Evolutionary conservation across 805 yeast species (phyloP).

Genomic region (Metschnikowia continentalis): DNA sequence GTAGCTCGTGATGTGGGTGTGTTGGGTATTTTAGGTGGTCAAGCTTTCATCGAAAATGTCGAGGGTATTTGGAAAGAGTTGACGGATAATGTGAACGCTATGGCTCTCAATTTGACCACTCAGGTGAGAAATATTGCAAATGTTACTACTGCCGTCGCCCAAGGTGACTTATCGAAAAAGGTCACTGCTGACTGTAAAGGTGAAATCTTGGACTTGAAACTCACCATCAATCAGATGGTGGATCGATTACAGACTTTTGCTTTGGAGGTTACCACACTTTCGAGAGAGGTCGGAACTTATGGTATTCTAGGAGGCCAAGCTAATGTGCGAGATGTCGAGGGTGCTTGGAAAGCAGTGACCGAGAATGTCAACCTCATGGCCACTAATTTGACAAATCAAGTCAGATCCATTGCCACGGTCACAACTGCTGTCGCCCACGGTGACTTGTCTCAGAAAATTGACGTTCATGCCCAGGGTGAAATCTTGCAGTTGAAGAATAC

Average conservation of each 20-base stretch:
- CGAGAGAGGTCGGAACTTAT: constrained; percentile 45
- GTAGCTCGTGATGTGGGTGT: constrained; percentile 90
- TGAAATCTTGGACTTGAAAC: constrained; percentile 42
- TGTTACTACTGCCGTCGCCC: constrained; percentile 84
- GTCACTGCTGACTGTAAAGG: constrained; percentile 79
- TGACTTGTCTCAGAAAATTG: constrained; percentile 78
- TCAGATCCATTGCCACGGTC: constrained; percentile 83
- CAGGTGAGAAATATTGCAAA: constrained; percentile 86
- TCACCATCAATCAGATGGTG: constrained; percentile 50
- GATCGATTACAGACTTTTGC: constrained; percentile 48
- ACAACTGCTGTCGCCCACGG: constrained; percentile 92
- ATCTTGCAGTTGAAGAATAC: constrained; percentile 81
- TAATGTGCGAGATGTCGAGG: constrained; percentile 48
- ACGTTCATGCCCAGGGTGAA: constrained; percentile 88
- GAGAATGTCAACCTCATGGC: constrained; percentile 47
- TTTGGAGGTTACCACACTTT: constrained; percentile 42
- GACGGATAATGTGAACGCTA: constrained; percentile 83
- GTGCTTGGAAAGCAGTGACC: constrained; percentile 49
- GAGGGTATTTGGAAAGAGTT: constrained; percentile 87
- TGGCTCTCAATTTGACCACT: constrained; percentile 83
- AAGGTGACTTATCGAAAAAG: constrained; percentile 75
- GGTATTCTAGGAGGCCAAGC: constrained; percentile 51
- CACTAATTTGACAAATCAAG: constrained; percentile 61
- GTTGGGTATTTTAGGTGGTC: constrained; percentile 85
- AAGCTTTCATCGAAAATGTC: constrained; percentile 72